Base-by-base conservation (phyloP, 1,284 basidiomycete species). In the Neolentinus lepideus region DNA sequence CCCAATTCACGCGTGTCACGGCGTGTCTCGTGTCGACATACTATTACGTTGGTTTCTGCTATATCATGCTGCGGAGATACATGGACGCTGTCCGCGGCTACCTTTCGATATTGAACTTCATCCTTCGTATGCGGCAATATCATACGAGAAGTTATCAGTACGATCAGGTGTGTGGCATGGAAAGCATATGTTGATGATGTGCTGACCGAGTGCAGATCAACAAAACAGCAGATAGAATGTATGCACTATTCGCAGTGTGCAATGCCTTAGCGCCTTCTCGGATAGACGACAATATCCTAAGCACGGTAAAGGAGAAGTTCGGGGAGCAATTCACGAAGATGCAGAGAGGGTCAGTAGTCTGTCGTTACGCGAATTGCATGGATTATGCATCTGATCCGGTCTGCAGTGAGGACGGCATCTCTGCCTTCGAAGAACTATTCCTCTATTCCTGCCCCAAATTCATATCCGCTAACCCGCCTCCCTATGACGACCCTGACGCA, bases 161-260 rank as follows among this genome's bases (percentile, higher is more conserved):
- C 66, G 95, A 98, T 66, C 94, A 96, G 76, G 90, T 88, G 54
- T 51, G 76, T 64, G 8, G 1, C 16, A 3, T 31, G 2, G 6
- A 29, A 48, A 9, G 12, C 1, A 16, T 12, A 31, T 2, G 25
- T 14, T n/a, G 24, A 25, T 36, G n/a, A 33, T 21, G 11, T n/a
- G 6, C 47, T 45, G 16, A 38, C n/a, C 24, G 48, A 26, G 6
- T 19, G 9, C 62, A 92, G 90, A 97, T 99, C 73, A 94, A 89
- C 78, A 98, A 98, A 78, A 94, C 90, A 26, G 94, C 92, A 9
- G 96, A 99, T 70, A 78, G 96, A 53, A 99, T 98, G 95, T 97
- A 98, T 68, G 94, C 94, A 2, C 74, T 99, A 21, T 90, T 98
- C 60, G 92, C 94, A 8, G 87, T 98, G 61, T 95, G 93, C 74